A percentile compares a stretch with the other conserved stretches of the same genome.
phyloP scores from a whole-genome alignment of 495 filamentous ascomycete genomes.

The Cercophora scortea region DNA sequence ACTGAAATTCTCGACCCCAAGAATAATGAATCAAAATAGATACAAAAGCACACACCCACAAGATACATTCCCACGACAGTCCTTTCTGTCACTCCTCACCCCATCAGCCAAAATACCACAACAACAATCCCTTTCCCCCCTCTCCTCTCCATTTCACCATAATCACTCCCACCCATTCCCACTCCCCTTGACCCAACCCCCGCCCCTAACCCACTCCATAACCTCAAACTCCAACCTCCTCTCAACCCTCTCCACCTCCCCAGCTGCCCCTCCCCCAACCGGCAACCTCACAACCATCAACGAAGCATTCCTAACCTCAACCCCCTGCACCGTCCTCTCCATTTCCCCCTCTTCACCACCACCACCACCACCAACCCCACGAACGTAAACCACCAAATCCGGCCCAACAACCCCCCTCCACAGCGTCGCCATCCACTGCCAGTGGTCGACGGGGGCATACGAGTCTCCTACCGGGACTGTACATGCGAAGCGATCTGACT shows the following conservation, averaged over 20 bases:
- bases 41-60: no score
- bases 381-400: slow-evolving; percentile 75
- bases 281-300: slow-evolving; percentile 22
- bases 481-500: slow-evolving; percentile 65
- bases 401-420: slow-evolving; percentile 85
- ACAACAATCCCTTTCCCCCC: no score
- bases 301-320: slow-evolving; percentile 46
- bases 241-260: slow-evolving; percentile 58
- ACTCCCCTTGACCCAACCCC: slow-evolving; percentile 18
- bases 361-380: no score
- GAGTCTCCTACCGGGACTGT: slow-evolving; percentile 66
- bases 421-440: slow-evolving; percentile 95
- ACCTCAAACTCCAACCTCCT: slow-evolving; percentile 76
- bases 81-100: no score
- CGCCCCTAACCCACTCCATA: slow-evolving; percentile 61
- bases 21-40: no score
- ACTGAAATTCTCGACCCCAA: no score
- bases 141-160: no score
- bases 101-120: no score
- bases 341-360: slow-evolving; percentile 15
- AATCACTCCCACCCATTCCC: no score
- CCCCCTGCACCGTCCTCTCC: slow-evolving; percentile 23
- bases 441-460: slow-evolving; percentile 81
- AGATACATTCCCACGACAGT: no score
- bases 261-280: slow-evolving; percentile 1